Percentiles rank a stretch among this genome's conserved stretches.
These are phyloP conservation scores for Sambucus nigra DNA, from an alignment of 129 eudicot species.

Conservation along the genomic window DNA sequence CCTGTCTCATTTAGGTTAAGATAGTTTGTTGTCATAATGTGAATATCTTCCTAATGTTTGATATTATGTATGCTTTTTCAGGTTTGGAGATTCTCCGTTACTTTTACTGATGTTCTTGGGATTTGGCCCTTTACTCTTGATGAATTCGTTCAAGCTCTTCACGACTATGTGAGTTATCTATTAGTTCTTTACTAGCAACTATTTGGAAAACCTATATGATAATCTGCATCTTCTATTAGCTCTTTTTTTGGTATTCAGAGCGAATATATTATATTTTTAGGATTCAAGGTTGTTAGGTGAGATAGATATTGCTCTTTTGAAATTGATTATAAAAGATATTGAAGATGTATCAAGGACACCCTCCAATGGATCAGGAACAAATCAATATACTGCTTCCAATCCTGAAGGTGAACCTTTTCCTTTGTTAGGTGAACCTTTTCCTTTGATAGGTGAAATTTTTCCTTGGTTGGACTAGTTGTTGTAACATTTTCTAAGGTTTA, in stretches of 20 bases:
- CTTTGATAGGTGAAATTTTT: no score
- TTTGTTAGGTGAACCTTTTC: no score
- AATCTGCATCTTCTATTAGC: not conserved
- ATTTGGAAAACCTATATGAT: not conserved
- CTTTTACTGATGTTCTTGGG: slow-evolving; percentile 89
- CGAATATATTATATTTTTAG: slow-evolving; percentile 23
- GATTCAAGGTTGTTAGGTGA: slow-evolving; percentile 92
- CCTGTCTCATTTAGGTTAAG: not conserved
- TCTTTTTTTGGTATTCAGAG: not conserved
- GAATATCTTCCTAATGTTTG: not conserved
- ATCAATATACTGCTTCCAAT: slow-evolving; percentile 73
- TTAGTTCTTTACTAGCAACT: not conserved
- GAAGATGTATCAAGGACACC: slow-evolving; percentile 94
- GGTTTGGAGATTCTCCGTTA: slow-evolving; percentile 88
- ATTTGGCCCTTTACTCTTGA: slow-evolving; percentile 97
- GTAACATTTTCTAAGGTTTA: no score
- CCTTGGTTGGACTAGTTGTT: no score
- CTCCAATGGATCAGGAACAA: slow-evolving; percentile 71
- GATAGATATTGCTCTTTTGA: slow-evolving; percentile 75
- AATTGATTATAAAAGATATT: slow-evolving; percentile 63
- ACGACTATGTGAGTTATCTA: slow-evolving; percentile 71
- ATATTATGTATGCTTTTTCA: slow-evolving; percentile 17
- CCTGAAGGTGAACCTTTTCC: slow-evolving; percentile 98
- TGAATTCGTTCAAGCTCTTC: slow-evolving; percentile 86
- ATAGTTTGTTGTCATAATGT: not conserved